These are phyloP conservation scores for Podospora pseudoanserina DNA, from an alignment of 495 filamentous ascomycete species.

Conservation along the genomic window DNA sequence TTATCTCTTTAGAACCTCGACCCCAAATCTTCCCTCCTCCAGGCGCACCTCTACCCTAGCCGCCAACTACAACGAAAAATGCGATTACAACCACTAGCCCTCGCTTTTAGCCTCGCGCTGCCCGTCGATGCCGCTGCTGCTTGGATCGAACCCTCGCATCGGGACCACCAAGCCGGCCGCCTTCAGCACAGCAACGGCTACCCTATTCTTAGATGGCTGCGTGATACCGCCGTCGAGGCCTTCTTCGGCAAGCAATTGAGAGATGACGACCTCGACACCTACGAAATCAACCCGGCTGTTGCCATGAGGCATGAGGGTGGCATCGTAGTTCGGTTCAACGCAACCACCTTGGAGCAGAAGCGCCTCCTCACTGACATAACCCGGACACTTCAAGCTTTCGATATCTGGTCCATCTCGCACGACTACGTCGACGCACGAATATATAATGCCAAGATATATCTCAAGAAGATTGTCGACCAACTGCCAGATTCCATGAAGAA, in stretches of 20 bases:
- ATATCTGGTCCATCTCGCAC: slow-evolving; percentile 83
- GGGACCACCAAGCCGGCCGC: slow-evolving; percentile 11
- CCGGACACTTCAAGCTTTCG: slow-evolving; percentile 66
- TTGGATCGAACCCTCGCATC: slow-evolving; percentile 15
- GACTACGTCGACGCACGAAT: slow-evolving; percentile 86
- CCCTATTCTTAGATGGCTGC: slow-evolving; percentile 51
- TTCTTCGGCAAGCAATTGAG: slow-evolving; percentile 55
- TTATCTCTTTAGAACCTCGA: slow-evolving; percentile 1
- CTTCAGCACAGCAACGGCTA: slow-evolving; percentile 24
- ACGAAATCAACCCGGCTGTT: slow-evolving; percentile 45
- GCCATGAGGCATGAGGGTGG: slow-evolving; percentile 70
- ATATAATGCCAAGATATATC: slow-evolving; percentile 56
- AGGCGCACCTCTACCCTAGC: not conserved
- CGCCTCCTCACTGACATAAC: slow-evolving; percentile 68
- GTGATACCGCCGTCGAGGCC: slow-evolving; percentile 60
- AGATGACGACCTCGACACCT: slow-evolving; percentile 22
- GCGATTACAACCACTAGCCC: slow-evolving; percentile 22
- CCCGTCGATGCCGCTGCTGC: slow-evolving; percentile 24
- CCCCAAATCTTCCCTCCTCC: not conserved
- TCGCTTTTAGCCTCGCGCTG: slow-evolving; percentile 25
- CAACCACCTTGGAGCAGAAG: slow-evolving; percentile 67
- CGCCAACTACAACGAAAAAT: slow-evolving; percentile 22
- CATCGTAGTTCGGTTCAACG: slow-evolving; percentile 83
- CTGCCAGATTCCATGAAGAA: slow-evolving; percentile 68
- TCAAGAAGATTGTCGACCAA: slow-evolving; percentile 44